Evolutionary conservation across 1,284 basidiomycete species (phyloP), one percentile per base, ranked within the genome.

Genomic region (Cutaneotrichosporon spelunceum): DNA sequence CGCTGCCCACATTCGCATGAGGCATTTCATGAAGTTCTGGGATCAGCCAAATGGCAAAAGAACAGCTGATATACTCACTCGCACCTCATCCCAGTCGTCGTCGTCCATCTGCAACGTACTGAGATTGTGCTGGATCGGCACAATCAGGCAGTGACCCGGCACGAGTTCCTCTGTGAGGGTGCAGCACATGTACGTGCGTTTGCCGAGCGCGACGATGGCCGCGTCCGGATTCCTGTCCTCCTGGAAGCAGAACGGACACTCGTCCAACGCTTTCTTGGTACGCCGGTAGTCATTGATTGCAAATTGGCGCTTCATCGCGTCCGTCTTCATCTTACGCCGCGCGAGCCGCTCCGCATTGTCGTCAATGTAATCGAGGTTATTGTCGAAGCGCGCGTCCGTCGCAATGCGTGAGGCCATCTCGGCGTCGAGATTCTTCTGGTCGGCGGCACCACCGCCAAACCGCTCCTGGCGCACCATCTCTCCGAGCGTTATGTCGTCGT

Each of bases 11-110:
- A 96, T 93, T 61, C 86, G 86, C 86, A 98, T 95, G 19, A 99
- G 81, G 69, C 91, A 95, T 80, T 99, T 99, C 93, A 97, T 97
- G 74, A 97, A 99, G 76, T 99, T 99, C 92, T 96, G 73, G 19
- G 27, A 61, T 56, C 55, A 60, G 55, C 39, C 4, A 50, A 3
- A 14, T 42, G 13, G 19, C 14, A 4, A 26, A 14, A 10, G 19
- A n/a, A 19, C 45, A 16, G 45, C 9, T 48, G 21, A 48, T n/a
- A 16, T 24, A 49, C 88, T 60, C 72, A 94, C 93, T 78, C 84
- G 84, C 61, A 93, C 86, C 84, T 97, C 93, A 64, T 96, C 93
- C 96, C 96, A 99, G 42, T 94, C 90, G 72, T 99, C 95, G 67
- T 98, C 94, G 69, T 99, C 96, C 24, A 88, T 90, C 77, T 99